phyloP scores from a whole-genome alignment of 306 rosid species.

The Cucumis sativus region Cucumber_9930_V3 NC_026661.2:1817001-1817500 shows the following conservation, averaged over 20 bases:
- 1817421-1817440: slow-evolving; percentile 5
- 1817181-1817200: slow-evolving; percentile 12
- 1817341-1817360: neutral
- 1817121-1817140: neutral
- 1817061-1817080: slow-evolving; percentile 6
- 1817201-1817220: neutral
- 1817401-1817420: slow-evolving; percentile 8
- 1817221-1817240: neutral
- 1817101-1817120: neutral
- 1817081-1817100: neutral
- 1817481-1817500: slow-evolving; percentile 7
- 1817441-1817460: neutral
- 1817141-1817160: neutral
- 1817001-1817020: slow-evolving; percentile 30
- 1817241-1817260: slow-evolving; percentile 7
- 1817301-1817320: neutral
- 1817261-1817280: slow-evolving; percentile 8
- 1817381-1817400: neutral
- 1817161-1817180: slow-evolving; percentile 7
- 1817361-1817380: slow-evolving; percentile 4
- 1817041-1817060: slow-evolving; percentile 1
- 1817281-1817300: slow-evolving; percentile 1
- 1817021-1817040: neutral
- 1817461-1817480: slow-evolving; percentile 2
- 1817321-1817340: slow-evolving; percentile 11